These are phyloP conservation scores for Alternaria sp. DNA, from an alignment of 2,329 filamentous ascomycete species.

Conservation along the genomic window DNA sequence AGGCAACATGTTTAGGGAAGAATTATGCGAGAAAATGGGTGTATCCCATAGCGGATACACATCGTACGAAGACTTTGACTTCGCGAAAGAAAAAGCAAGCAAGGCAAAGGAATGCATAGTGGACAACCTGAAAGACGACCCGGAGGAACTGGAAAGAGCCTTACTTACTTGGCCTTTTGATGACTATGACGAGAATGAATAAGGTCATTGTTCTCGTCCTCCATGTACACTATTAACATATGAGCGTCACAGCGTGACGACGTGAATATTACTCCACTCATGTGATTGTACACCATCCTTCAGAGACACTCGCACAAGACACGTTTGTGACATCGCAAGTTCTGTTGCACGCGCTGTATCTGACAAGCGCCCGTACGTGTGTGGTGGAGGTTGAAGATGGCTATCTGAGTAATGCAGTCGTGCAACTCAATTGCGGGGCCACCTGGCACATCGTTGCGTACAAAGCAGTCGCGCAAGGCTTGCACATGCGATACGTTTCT, in stretches of 20 bases:
- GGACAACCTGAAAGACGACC: not conserved
- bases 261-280: not conserved
- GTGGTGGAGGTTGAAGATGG: not conserved
- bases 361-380: not conserved
- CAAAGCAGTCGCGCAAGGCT: not conserved
- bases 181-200: not conserved
- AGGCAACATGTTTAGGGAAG: not conserved
- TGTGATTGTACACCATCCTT: not conserved
- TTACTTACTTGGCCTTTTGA: not conserved
- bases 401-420: not conserved
- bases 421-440: not conserved
- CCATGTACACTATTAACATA: not conserved
- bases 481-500: not conserved
- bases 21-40: not conserved
- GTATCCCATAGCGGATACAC: not conserved
- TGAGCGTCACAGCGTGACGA: not conserved
- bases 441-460: not conserved
- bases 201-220: not conserved
- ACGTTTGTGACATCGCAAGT: not conserved
- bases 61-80: not conserved
- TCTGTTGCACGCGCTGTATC: not conserved
- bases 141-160: not conserved
- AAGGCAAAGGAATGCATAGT: not conserved
- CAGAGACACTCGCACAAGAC: not conserved
- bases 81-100: not conserved